Evolutionary conservation across 2,329 filamentous ascomycete genomes (phyloP).

Genomic region (Beauveria varroae): DNA sequence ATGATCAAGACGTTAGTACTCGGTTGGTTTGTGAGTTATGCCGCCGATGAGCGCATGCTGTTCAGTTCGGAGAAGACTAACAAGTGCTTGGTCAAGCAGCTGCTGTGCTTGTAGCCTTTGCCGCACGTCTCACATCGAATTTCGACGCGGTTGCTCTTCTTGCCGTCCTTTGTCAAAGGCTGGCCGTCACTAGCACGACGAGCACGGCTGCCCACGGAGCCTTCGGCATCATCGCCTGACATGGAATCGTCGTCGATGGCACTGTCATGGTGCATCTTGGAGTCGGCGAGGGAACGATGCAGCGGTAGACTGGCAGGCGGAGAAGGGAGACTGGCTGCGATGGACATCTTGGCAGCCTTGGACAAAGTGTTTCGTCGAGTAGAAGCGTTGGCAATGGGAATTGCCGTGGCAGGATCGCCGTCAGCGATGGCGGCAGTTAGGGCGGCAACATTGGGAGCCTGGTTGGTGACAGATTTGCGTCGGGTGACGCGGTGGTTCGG

Average conservation of each 20-base stretch:
- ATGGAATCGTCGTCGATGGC: slow-evolving; percentile 63
- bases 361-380: slow-evolving; percentile 60
- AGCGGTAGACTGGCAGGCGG: slow-evolving; percentile 63
- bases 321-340: slow-evolving; percentile 50
- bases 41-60: slow-evolving; percentile 13
- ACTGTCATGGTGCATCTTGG: slow-evolving; percentile 48
- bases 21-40: not conserved
- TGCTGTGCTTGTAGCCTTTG: slow-evolving; percentile 99
- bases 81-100: slow-evolving; percentile 99
- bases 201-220: slow-evolving; percentile 40
- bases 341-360: slow-evolving; percentile 49
- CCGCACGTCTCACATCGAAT: slow-evolving; percentile 96
- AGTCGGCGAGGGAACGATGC: slow-evolving; percentile 42
- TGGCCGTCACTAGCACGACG: slow-evolving; percentile 79
- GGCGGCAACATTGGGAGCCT: slow-evolving; percentile 64
- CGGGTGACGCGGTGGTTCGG: slow-evolving; percentile 79
- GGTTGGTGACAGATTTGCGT: slow-evolving; percentile 84
- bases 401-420: slow-evolving; percentile 48
- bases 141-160: slow-evolving; percentile 75
- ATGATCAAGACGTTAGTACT: slow-evolving; percentile 20
- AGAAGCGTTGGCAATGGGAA: slow-evolving; percentile 48
- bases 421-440: slow-evolving; percentile 67
- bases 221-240: slow-evolving; percentile 47
- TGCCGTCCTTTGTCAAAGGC: slow-evolving; percentile 72
- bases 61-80: slow-evolving; percentile 65